Evolutionary conservation across 1,284 basidiomycete species (phyloP).

Genomic region (Thelephora terrestris): DNA sequence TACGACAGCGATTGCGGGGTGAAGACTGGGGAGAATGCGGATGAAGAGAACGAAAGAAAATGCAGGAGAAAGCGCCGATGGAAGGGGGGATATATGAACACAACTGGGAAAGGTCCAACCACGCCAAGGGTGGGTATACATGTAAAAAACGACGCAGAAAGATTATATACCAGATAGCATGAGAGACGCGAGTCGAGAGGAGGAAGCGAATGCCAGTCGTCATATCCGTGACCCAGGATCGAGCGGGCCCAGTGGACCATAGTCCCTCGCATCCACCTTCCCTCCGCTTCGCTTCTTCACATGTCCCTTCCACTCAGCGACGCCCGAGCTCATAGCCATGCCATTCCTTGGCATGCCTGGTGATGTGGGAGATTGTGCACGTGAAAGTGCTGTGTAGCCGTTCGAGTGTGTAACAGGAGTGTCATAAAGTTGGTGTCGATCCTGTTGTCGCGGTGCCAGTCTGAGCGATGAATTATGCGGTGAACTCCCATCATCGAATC

Average conservation of each 20-base stretch:
- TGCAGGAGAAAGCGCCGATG: background rate
- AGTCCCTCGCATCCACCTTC: constrained; percentile 35
- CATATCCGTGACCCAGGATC: constrained; percentile 43
- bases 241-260: constrained; percentile 70
- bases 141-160: background rate
- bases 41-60: background rate
- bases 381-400: constrained; percentile 47
- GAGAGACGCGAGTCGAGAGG: background rate
- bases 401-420: constrained; percentile 32
- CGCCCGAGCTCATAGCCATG: constrained; percentile 23
- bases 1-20: background rate
- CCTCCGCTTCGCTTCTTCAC: constrained; percentile 35
- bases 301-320: constrained; percentile 30
- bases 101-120: background rate
- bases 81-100: background rate
- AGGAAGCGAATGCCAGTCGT: constrained; percentile 1
- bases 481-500: constrained; percentile 64
- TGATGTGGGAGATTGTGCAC: constrained; percentile 41
- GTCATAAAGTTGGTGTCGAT: constrained; percentile 55
- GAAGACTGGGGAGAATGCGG: background rate
- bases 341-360: constrained; percentile 22
- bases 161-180: background rate
- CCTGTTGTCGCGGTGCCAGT: constrained; percentile 4
- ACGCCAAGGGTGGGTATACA: background rate
- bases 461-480: constrained; percentile 8